These are phyloP conservation scores for Plasmodium chabaudi DNA, from an alignment of 169 alveolate species.

Conservation along the genomic window DNA sequence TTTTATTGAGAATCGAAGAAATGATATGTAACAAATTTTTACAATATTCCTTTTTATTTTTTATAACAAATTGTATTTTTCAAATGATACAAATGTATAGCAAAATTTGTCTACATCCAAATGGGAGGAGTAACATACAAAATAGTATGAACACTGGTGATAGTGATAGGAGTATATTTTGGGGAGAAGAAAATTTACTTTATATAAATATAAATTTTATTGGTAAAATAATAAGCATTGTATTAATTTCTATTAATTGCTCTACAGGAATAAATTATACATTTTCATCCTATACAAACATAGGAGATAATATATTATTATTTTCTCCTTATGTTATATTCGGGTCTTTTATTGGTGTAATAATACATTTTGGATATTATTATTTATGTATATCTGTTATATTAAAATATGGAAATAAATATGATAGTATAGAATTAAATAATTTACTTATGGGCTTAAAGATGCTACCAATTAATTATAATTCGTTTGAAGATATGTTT, in stretches of 20 bases:
- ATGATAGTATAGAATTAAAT: neutral
- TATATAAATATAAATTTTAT: slow-evolving; percentile 31
- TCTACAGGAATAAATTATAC: slow-evolving; percentile 69
- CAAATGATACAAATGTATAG: slow-evolving; percentile 25
- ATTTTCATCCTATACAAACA: slow-evolving; percentile 62
- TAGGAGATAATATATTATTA: slow-evolving; percentile 52
- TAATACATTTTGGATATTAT: slow-evolving; percentile 24
- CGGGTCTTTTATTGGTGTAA: slow-evolving; percentile 33
- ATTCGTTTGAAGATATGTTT: slow-evolving; percentile 10
- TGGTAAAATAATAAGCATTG: slow-evolving; percentile 22
- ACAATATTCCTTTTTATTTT: slow-evolving; percentile 38
- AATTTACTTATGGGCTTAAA: slow-evolving; percentile 1
- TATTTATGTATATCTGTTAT: slow-evolving; percentile 25
- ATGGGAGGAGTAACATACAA: neutral
- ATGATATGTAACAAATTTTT: slow-evolving; percentile 32
- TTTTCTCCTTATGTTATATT: slow-evolving; percentile 17
- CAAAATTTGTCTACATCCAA: neutral
- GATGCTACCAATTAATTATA: neutral
- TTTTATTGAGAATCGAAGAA: slow-evolving; percentile 44
- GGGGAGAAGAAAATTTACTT: slow-evolving; percentile 29
- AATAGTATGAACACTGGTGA: neutral
- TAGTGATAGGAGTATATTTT: slow-evolving; percentile 6
- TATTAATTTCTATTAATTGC: slow-evolving; percentile 59
- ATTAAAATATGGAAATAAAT: neutral
- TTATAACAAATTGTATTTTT: slow-evolving; percentile 2